Base-by-base conservation (phyloP, 805 yeast species). In the Candida silvicultrix region DNA sequence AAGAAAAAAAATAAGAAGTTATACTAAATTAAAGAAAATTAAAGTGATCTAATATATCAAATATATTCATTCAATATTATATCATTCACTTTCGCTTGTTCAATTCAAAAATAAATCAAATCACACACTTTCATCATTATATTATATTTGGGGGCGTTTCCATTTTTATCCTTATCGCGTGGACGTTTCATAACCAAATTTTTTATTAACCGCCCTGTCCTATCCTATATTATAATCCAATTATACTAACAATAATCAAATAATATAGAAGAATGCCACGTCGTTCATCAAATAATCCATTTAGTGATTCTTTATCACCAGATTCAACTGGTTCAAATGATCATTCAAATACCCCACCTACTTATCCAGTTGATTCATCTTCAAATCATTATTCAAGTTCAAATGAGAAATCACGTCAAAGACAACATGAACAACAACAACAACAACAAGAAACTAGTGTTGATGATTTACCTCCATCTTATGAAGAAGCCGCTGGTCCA, bases 401-500 rank as follows among this genome's bases (percentile, higher is more conserved):
- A 53, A 64, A 50, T 21, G 56, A 50, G 44, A 55, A 47, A 47
- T 45, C 45, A 32, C 56, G 42, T 39, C 44, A 28, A 42, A 48
- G 40, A 50, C 39, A 37, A 20, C 39, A 37, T 3, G 39, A 37
- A 18, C 55, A 36, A 49, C 55, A 45, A 37, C 36, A 18, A 23
- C 42, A 43, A 29, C 38, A 40, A 15, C 49, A 35, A 45, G 51
- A 23, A 23, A 23, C n/a, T n/a, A n/a, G n/a, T n/a, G n/a, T n/a
- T 3, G 48, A 45, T 38, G 64, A 63, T 37, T 62, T 74, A 7
- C 87, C 88, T 6, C 89, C 89, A 8, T 71, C 88, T 0, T 83
- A 83, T 57, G 86, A 81, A 52, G 89, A 83, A 53, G 84, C 74
- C 19, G 81, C 87, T 2, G 80, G 80, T n/a, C 62, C 67, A 16